Conservation (phyloP, 331 rosid genomes). For the Malus hybrid region DNA sequence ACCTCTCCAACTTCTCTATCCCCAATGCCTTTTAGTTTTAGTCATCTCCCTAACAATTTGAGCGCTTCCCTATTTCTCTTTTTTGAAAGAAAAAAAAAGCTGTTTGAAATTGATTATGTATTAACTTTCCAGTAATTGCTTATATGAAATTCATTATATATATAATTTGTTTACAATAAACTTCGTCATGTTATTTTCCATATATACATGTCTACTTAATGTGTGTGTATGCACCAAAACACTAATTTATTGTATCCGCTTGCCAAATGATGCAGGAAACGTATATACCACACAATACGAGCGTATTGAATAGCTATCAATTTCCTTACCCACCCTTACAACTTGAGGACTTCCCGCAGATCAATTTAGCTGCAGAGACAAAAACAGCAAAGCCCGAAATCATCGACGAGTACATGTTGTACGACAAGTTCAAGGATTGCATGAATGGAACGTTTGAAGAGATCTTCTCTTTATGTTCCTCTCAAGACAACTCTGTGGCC, state of each 20-base stretch:
- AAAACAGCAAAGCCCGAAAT: conserved; percentile 44
- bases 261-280: conserved; percentile 36
- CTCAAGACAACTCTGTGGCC: conserved; percentile 45
- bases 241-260: background rate
- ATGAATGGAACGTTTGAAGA: conserved; percentile 82
- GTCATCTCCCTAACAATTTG: background rate
- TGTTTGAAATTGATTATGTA: no score
- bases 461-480: conserved; percentile 60
- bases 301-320: conserved; percentile 35
- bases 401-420: conserved; percentile 45
- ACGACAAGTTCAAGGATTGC: conserved; percentile 42
- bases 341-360: conserved; percentile 74
- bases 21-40: background rate
- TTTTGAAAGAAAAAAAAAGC: no score
- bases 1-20: conserved; percentile 8
- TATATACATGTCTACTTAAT: no score
- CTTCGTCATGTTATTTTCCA: background rate
- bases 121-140: background rate
- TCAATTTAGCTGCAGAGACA: conserved; percentile 43
- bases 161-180: background rate
- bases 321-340: conserved; percentile 62
- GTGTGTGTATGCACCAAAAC: background rate
- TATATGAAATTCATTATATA: background rate
- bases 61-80: background rate
- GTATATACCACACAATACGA: conserved; percentile 28